Base-by-base conservation (phyloP, 2,329 filamentous ascomycete genomes). In the Fusarium burgessii region DNA sequence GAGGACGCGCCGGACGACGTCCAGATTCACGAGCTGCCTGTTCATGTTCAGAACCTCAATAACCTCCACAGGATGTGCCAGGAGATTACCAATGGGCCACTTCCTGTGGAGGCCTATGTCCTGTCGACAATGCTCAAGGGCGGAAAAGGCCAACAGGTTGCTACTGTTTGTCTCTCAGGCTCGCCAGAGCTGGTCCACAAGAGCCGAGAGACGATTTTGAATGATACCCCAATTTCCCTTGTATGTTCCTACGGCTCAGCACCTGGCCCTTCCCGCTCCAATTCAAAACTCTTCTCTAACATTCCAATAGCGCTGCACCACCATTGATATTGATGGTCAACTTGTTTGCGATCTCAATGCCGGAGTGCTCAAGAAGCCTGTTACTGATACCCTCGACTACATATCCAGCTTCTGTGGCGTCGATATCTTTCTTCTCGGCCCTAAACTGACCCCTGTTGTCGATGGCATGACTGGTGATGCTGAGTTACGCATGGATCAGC, bases 361-460 rank as follows among this genome's bases (percentile, higher is more conserved):
- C 72, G 89, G 90, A 55, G 89, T 91, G 46, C 86, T 97, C 66
- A 90, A 93, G 78, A 87, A 90, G 70, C 88, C 90, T 50, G 93
- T 98, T 32, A 89, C 95, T 55, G 90, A 94, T 70, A 93, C 95
- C 76, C 88, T 99, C 74, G 94, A 98, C 81, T 91, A 92, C 70
- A 92, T 97, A 77, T 93, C 96, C 14, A 89, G 87, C 73, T 97
- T 92, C 78, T 98, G 95, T 68, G 96, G 96, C 55, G 95, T 97
- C 58, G 96, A 99, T 81, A 97, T 99, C 74, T 99, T 99, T 82
- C 86, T 99, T 51, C 89, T 99, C 54, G 95, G 94, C 62, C 95
- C 96, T 7, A 97, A 97, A 81, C 88, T 95, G 71, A 91, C 92
- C 32, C 92, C 93, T 15, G 91, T 97, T 74, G 90, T 92, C 46